Percentiles rank a stretch among this genome's conserved stretches.
These are phyloP conservation scores for Chondrus crispus DNA, from an alignment of 23 red algal genomes.

Conservation along the genomic window DNA sequence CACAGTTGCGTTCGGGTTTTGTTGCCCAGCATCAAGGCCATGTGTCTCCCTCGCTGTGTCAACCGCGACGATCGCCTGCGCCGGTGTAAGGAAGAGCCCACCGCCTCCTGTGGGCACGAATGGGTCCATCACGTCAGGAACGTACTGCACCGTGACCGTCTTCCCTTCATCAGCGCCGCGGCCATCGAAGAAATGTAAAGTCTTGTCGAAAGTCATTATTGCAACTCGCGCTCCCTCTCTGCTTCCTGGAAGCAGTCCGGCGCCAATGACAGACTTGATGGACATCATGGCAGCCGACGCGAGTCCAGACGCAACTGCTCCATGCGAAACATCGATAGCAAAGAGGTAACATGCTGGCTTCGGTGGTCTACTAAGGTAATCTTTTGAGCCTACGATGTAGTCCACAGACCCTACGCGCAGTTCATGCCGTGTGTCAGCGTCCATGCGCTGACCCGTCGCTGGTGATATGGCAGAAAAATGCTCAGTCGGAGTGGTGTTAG, in stretches of 20 bases:
- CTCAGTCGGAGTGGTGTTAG: slow-evolving; percentile 70
- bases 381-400: slow-evolving; percentile 76
- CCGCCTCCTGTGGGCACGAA: slow-evolving; percentile 79
- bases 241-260: slow-evolving; percentile 34
- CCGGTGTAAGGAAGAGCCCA: slow-evolving; percentile 63
- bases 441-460: slow-evolving; percentile 72
- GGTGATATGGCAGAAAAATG: slow-evolving; percentile 76
- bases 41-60: slow-evolving; percentile 54
- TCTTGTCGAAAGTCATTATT: slow-evolving; percentile 75
- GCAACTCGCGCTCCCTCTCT: slow-evolving; percentile 55
- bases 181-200: slow-evolving; percentile 79
- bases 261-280: slow-evolving; percentile 58
- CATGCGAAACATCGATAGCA: slow-evolving; percentile 71
- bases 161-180: slow-evolving; percentile 64
- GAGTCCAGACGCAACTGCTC: slow-evolving; percentile 60
- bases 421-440: slow-evolving; percentile 70
- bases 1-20: not conserved
- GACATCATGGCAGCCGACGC: slow-evolving; percentile 61
- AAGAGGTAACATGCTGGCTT: slow-evolving; percentile 71
- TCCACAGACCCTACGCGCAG: slow-evolving; percentile 89
- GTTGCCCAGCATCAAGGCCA: slow-evolving; percentile 26
- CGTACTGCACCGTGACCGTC: slow-evolving; percentile 48
- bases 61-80: slow-evolving; percentile 45
- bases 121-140: slow-evolving; percentile 80
- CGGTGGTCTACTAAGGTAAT: slow-evolving; percentile 71